Conservation (phyloP, 352 stramenopile genomes). For the Globisporangium perplexum region DNA sequence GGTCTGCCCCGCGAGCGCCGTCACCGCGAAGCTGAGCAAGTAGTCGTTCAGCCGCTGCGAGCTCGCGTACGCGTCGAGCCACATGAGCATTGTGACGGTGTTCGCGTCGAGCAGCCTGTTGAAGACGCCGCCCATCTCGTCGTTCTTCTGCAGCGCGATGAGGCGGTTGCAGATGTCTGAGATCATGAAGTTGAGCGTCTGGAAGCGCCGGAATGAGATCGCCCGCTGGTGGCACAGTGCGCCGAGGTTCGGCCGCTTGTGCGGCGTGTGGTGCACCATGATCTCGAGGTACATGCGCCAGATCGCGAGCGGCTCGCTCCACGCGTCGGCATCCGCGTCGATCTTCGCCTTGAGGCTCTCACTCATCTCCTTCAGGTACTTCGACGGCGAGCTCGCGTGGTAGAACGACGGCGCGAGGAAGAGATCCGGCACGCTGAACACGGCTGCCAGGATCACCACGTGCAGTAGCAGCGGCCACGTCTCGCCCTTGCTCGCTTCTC, state of each 20-base stretch:
- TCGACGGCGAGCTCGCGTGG: constrained; percentile 49
- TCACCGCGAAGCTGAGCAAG: constrained; percentile 40
- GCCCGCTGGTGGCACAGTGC: constrained; percentile 39
- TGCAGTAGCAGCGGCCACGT: constrained; percentile 45
- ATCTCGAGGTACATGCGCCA: constrained; percentile 68
- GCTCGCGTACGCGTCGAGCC: constrained; percentile 57
- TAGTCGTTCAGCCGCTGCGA: constrained; percentile 45
- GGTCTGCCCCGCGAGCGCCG: constrained; percentile 23
- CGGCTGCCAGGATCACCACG: constrained; percentile 57
- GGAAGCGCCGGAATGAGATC: constrained; percentile 64
- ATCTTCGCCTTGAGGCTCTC: constrained; percentile 65
- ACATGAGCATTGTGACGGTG: constrained; percentile 40
- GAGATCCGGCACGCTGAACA: constrained; percentile 62
- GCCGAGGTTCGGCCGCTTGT: constrained; percentile 33
- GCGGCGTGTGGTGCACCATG: constrained; percentile 37
- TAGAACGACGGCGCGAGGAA: constrained; percentile 81
- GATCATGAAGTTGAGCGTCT: constrained; percentile 75
- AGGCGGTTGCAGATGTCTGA: constrained; percentile 69
- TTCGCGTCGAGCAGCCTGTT: constrained; percentile 32
- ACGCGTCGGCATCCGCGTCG: constrained; percentile 44
- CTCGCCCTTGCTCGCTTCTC: constrained; percentile 6
- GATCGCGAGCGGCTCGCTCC: constrained; percentile 73
- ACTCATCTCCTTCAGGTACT: constrained; percentile 78
- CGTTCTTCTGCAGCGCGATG: constrained; percentile 41
- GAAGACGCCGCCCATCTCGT: constrained; percentile 19